Evolutionary conservation across 148 eudicot genomes (phyloP).

Genomic region (Hydrangea macrophylla): DNA sequence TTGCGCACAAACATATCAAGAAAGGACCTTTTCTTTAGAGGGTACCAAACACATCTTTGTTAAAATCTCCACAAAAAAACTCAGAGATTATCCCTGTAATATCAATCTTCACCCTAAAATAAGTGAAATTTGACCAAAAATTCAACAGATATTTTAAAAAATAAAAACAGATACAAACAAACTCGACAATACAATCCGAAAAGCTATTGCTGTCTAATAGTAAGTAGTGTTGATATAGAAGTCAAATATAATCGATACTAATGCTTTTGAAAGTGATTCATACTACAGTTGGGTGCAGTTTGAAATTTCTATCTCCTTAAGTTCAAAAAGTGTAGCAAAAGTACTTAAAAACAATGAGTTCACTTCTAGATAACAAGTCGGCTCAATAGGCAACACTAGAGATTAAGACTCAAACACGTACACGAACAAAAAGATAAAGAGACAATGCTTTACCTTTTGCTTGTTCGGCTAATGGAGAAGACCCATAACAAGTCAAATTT

Average conservation of each 20-base stretch:
- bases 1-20: too few species aligned
- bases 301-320: not conserved
- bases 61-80: not conserved
- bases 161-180: too few species aligned
- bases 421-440: not conserved
- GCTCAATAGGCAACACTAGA: not conserved
- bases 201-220: not conserved
- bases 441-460: conserved; percentile 21
- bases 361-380: not conserved
- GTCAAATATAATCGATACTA: not conserved
- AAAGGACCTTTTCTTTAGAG: too few species aligned
- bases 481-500: conserved; percentile 1
- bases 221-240: not conserved
- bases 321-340: not conserved
- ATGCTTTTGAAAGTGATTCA: not conserved
- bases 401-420: not conserved
- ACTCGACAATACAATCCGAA: too few species aligned
- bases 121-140: too few species aligned
- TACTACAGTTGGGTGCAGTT: not conserved
- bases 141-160: not conserved
- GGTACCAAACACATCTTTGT: not conserved
- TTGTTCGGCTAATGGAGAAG: conserved; percentile 14
- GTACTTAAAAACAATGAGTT: not conserved
- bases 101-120: not conserved
- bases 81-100: not conserved